Base-by-base conservation (phyloP, 257 asterid species). In the Ocimum tenuiflorum region DNA sequence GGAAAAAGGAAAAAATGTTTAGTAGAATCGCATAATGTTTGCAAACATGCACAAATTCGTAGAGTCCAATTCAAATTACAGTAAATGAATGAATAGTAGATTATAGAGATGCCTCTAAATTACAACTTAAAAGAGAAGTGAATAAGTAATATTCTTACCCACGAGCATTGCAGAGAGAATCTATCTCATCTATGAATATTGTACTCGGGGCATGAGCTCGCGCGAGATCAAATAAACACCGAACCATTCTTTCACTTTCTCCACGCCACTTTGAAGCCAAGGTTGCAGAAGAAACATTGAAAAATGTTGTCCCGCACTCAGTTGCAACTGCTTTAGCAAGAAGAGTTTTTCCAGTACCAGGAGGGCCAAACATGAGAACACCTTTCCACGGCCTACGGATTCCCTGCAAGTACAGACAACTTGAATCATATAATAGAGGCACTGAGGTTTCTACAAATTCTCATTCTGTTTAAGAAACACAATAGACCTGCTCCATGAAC, bases 251-350 rank as follows among this genome's bases (percentile, higher is more conserved):
- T 61, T 90, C 99, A 79, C 99, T 90, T 75, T 94, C 99, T 36
- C 99, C 99, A 65, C 97, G 99, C 99, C 97, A 94, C 74, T 94
- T 94, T 52, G 99, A 94, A 73, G 99, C 99, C 88, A 94, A 72
- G 14, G 99, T 94, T 31, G 99, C 97, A 67, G 99, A 94, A 75
- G 99, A 94, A 77, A 94, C 97, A 53, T 94, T 94, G 74, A 94
- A 94, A 76, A 94, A 94, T 11, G 99, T 90, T 4, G 99, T 94
- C 65, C 99, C 99, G 33, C 99, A 94, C 82, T 94, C 99, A 6
- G 99, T 94, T 56, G 99, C 99, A 43, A 90, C 97, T 41, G 99
- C 99, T 85, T 94, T 94, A 39, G 99, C 99, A 65, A 94, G 88
- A 69, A 94, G 99, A 33, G 99, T 94, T 83, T 94, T 90, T 60